Base-by-base conservation (phyloP, 768 basidiomycete genomes). In the Amanita jacksonii region DNA sequence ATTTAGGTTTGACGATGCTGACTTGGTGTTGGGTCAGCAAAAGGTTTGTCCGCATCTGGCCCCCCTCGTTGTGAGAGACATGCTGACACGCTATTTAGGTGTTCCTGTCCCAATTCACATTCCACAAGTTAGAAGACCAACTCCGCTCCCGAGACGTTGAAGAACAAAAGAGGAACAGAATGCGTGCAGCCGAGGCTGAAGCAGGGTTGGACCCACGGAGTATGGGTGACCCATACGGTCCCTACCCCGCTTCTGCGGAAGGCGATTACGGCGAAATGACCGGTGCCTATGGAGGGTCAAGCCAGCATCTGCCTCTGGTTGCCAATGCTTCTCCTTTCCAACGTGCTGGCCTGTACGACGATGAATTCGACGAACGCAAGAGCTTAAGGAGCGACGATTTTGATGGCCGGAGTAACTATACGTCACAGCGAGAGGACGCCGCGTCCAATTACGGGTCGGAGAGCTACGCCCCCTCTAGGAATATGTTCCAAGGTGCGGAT, bases 401-500 rank as follows among this genome's bases (percentile, higher is more conserved):
- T 49, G 90, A 92, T 52, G 79, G 77, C 6, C 77, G 80, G 5
- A 90, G 82, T 54, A 72, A 81, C 42, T 74, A 85, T 41, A 88
- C 86, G 0, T 83, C 79, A 43, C 75, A 85, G 49, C 75, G 80
- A 22, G 86, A 86, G 48, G 88, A 91, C 34, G 73, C 80, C 0
- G 70, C 70, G 36, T 90, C 87, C 0, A 85, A 87, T 55, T 81
- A 85, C 51, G 91, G 91, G 3, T 87, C 87, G 3, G 92, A 96
- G 57, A 86, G 85, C 0, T 97, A 96, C 54, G 93, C 92, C 0
- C 93, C 93, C 0, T 91, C 88, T 0, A 67, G 89, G 24, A 96
- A 96, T 54, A 97, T 96, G 93, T 96, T 97, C 75, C 81, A 85
- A 51, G 80, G 79, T 48, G 72, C 78, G 1, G 84, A 90, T 49